Base-by-base conservation (phyloP, 108 stramenopile species). In the Cyclotella cryptica region DNA sequence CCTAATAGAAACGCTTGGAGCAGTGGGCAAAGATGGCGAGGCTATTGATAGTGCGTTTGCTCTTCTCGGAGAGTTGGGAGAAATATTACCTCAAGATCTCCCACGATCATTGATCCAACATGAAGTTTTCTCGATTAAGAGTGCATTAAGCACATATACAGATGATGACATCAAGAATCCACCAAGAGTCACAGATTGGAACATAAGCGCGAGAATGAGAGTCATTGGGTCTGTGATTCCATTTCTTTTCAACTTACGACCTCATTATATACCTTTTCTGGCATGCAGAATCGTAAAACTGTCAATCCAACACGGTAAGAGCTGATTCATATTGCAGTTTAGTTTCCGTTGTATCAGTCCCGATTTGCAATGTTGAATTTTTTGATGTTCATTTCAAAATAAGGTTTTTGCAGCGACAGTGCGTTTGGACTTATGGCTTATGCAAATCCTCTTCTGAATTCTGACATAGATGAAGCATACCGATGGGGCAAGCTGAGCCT, bases 361-460 rank as follows among this genome's bases (percentile, higher is more conserved):
- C 49, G n/a, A 27, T 58, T 13, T 3, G 17, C 13, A 26, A 58
- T 26, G 12, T 21, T 58, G 26, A 26, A 18, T 41, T 13, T 2
- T 13, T 19, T 35, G 3, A 4, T 66, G 5, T 47, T 17, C n/a
- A n/a, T 19, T 46, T 13, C n/a, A 13, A 14, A 47, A 9, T 21
- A 45, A 44, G 76, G 76, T 10, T 44, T 77, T 60, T 71, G 70
- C 30, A 28, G 39, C 6, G 71, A 72, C 39, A 72, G 60, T 24
- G 70, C 70, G 24, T n/a, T 60, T 45, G 76, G 46, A 11, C 39
- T 77, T 8, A 21, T 27, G n/a, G 42, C 42, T 8, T 75, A 39
- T 69, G 74, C 66, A 0, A 11, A 17, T 7, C 21, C 42, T n/a
- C 6, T 69, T 1, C 29, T 53, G 46, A 57, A 24, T 43, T 24